Conservation (phyloP, 768 basidiomycete species). For the Coprinopsis strossmayeri region DNA sequence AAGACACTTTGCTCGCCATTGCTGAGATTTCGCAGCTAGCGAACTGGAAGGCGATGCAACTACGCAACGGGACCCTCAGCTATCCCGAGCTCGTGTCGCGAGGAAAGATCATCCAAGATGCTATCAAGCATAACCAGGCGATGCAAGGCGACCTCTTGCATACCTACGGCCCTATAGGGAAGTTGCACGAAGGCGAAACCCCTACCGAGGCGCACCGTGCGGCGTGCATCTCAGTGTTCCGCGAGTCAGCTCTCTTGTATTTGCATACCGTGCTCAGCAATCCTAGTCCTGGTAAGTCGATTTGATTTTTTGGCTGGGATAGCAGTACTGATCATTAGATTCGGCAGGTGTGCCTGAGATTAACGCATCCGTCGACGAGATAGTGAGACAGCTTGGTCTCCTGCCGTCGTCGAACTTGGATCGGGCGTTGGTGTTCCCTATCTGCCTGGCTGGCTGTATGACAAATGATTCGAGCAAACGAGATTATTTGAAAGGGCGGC, state of each 20-base stretch:
- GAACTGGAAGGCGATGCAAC: slow-evolving; percentile 66
- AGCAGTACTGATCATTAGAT: slow-evolving; percentile 3
- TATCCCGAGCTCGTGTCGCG: slow-evolving; percentile 67
- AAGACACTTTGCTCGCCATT: slow-evolving; percentile 69
- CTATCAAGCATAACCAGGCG: slow-evolving; percentile 41
- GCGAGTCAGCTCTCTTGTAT: slow-evolving; percentile 60
- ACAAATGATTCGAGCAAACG: slow-evolving; percentile 55
- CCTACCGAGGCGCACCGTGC: slow-evolving; percentile 41
- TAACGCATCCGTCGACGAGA: slow-evolving; percentile 42
- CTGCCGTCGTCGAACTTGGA: slow-evolving; percentile 56
- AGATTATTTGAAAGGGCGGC: slow-evolving; percentile 51
- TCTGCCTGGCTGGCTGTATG: slow-evolving; percentile 69
- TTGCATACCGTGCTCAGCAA: slow-evolving; percentile 68
- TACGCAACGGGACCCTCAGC: slow-evolving; percentile 60
- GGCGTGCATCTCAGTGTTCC: slow-evolving; percentile 50
- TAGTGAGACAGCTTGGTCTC: slow-evolving; percentile 47
- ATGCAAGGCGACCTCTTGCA: slow-evolving; percentile 27
- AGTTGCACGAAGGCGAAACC: slow-evolving; percentile 23
- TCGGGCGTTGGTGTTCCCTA: slow-evolving; percentile 63
- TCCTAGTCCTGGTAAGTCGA: slow-evolving; percentile 54
- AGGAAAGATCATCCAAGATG: slow-evolving; percentile 67
- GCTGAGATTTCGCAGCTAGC: slow-evolving; percentile 69
- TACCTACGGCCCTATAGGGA: slow-evolving; percentile 23
- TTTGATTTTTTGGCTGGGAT: background rate
- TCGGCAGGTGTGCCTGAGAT: slow-evolving; percentile 67